Evolutionary conservation across 352 stramenopile species (phyloP).

Genomic region (Albugo laibachii): DNA sequence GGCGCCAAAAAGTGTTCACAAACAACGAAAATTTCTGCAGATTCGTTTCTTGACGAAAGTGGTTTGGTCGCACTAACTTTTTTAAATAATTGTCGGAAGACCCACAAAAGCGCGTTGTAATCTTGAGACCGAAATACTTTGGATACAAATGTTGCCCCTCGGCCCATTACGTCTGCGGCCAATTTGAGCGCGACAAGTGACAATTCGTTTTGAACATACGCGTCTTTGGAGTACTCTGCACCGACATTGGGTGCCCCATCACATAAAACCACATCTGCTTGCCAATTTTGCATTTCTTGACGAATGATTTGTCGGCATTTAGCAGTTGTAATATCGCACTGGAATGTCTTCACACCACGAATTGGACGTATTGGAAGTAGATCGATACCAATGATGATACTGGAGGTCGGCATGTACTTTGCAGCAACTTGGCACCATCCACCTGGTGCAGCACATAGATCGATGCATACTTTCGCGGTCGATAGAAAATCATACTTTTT

Average conservation of each 20-base stretch:
- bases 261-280: conserved; percentile 96
- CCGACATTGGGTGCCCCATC: conserved; percentile 99
- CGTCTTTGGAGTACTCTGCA: conserved; percentile 94
- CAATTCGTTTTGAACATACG: conserved; percentile 98
- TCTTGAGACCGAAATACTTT: conserved; percentile 97
- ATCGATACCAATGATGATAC: conserved; percentile 96
- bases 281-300: conserved; percentile 82
- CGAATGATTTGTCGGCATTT: conserved; percentile 82
- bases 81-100: conserved; percentile 98
- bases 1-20: conserved; percentile 91
- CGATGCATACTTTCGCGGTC: conserved; percentile 93
- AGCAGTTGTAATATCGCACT: conserved; percentile 89
- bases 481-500: conserved; percentile 97
- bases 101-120: conserved; percentile 97
- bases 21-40: conserved; percentile 99
- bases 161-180: conserved; percentile 91
- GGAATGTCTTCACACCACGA: conserved; percentile 91
- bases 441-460: conserved; percentile 97
- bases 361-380: conserved; percentile 96
- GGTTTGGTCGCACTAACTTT: conserved; percentile 96
- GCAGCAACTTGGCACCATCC: conserved; percentile 92
- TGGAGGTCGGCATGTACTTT: conserved; percentile 85
- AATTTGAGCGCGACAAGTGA: conserved; percentile 93
- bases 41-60: conserved; percentile 93
- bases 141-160: conserved; percentile 84